Percentiles rank a stretch among this genome's conserved stretches.
Conservation (phyloP, 352 stramenopile species). For the Globisporangium barbulae region DNA sequence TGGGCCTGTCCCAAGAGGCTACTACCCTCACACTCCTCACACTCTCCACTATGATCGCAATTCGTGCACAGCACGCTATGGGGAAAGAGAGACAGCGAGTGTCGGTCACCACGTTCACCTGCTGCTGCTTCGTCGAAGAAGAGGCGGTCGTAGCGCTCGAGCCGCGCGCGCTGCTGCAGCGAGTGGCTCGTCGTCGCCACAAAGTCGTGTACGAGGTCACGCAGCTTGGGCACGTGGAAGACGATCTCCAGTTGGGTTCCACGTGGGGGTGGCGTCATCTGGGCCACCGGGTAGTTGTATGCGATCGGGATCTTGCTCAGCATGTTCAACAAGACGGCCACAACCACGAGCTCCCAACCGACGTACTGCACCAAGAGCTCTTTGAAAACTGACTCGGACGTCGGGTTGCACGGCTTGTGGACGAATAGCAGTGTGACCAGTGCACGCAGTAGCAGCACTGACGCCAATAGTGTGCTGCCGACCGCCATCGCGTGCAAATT, state of each 20-base stretch:
- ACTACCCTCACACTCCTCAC: not conserved
- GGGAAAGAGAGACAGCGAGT: not conserved
- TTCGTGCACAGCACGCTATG: not conserved
- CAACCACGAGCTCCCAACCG: slow-evolving; percentile 9
- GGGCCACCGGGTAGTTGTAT: not conserved
- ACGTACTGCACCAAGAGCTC: slow-evolving; percentile 11
- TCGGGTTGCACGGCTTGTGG: not conserved
- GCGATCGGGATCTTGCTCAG: slow-evolving; percentile 13
- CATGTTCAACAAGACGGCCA: slow-evolving; percentile 8
- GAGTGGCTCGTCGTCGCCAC: slow-evolving; percentile 12
- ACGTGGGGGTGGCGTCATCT: not conserved
- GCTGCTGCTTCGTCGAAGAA: slow-evolving; percentile 6
- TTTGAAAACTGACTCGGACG: not conserved
- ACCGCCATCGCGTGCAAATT: slow-evolving; percentile 13
- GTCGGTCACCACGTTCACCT: not conserved
- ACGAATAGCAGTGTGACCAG: not conserved
- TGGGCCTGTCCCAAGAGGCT: not conserved
- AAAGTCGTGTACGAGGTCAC: slow-evolving; percentile 14
- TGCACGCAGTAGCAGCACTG: slow-evolving; percentile 6
- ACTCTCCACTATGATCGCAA: not conserved
- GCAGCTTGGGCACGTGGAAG: slow-evolving; percentile 10
- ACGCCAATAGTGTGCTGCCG: slow-evolving; percentile 6
- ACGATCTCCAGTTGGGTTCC: not conserved
- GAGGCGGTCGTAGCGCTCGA: slow-evolving; percentile 16
- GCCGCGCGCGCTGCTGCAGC: slow-evolving; percentile 9